Conservation (phyloP, 225 moss, liverwort and hornwort genomes). For the Physcomitrium patens region DNA sequence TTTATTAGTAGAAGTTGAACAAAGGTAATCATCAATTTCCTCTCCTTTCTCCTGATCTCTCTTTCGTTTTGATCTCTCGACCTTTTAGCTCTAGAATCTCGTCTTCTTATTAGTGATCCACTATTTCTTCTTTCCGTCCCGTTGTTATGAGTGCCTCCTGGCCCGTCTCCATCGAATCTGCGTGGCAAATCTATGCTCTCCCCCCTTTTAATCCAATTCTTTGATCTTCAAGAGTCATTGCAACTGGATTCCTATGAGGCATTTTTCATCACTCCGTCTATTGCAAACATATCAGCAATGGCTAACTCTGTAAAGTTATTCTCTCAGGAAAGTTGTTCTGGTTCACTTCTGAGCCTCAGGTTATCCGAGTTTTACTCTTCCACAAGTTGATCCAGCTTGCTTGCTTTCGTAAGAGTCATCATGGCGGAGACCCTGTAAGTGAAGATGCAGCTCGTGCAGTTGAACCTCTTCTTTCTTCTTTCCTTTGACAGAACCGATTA, state of each 20-base stretch:
- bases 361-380: constrained; percentile 40
- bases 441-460: constrained; percentile 31
- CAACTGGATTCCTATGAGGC: constrained; percentile 60
- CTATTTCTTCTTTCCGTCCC: constrained; percentile 36
- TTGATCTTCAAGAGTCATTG: constrained; percentile 50
- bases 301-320: neutral
- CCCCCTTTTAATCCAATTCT: constrained; percentile 47
- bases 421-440: constrained; percentile 44
- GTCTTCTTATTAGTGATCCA: constrained; percentile 44
- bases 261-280: constrained; percentile 40
- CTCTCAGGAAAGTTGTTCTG: constrained; percentile 35
- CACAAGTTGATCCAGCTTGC: constrained; percentile 41
- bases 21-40: constrained; percentile 48
- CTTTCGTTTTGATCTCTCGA: constrained; percentile 38
- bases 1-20: constrained; percentile 49
- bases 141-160: constrained; percentile 29
- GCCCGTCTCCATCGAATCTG: constrained; percentile 55
- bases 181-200: constrained; percentile 43
- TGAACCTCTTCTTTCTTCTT: constrained; percentile 60
- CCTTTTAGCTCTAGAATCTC: constrained; percentile 47
- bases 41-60: constrained; percentile 48
- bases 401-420: constrained; percentile 42
- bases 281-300: too few relatives aligned
- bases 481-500: constrained; percentile 93
- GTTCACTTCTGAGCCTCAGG: constrained; percentile 30